These are phyloP conservation scores for Phaffomyces opuntiae DNA, from an alignment of 805 yeast species.

Conservation along the genomic window DNA sequence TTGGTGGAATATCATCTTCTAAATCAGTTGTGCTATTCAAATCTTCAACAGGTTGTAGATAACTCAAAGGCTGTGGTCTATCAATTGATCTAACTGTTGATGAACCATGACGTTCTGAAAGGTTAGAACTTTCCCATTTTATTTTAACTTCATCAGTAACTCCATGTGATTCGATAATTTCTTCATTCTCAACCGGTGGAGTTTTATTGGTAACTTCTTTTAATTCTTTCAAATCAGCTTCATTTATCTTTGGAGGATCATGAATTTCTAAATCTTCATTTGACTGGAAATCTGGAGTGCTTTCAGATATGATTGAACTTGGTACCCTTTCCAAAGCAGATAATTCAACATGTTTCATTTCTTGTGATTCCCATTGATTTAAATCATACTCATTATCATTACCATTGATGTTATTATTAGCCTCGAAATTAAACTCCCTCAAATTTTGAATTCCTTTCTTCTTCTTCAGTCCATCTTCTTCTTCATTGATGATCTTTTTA, in stretches of 20 bases:
- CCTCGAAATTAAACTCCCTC: constrained; percentile 35
- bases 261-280: too few species aligned
- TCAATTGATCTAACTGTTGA: constrained; percentile 2
- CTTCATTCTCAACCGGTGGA: not conserved
- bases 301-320: constrained; percentile 13
- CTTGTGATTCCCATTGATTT: too few species aligned
- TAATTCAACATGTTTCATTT: constrained; percentile 3
- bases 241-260: not conserved
- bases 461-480: constrained; percentile 30
- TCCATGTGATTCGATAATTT: not conserved
- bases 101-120: not conserved
- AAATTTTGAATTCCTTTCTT: constrained; percentile 45
- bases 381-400: too few species aligned
- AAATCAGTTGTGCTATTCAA: not conserved
- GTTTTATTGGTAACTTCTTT: not conserved
- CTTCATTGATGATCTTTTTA: constrained; percentile 5
- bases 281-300: constrained; percentile 5
- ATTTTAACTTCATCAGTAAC: too few species aligned
- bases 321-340: constrained; percentile 12
- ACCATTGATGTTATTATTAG: not conserved
- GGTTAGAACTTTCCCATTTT: too few species aligned
- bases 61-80: not conserved
- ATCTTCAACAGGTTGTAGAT: not conserved
- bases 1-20: constrained; percentile 2
- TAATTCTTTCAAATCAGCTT: not conserved